Evolutionary conservation across 768 basidiomycete genomes (phyloP), one percentile per base, ranked within the genome.

Genomic region (Podaxis sp.): DNA sequence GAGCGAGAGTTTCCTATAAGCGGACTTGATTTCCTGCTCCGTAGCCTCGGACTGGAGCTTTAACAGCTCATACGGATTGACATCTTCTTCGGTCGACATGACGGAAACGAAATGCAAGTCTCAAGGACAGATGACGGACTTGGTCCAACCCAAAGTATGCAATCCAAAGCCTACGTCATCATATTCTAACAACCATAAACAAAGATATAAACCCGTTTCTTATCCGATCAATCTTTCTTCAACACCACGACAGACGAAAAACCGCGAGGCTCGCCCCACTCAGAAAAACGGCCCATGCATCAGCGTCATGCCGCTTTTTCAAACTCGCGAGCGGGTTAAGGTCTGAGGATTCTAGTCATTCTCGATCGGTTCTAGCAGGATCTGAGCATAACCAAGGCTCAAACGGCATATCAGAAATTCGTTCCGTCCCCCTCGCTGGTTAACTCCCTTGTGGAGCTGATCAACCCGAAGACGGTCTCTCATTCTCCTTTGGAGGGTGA

Each of bases 21-120:
- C 91, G 2, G 87, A 90, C 62, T 84, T 82, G 58, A 95, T 90
- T 66, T 93, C 91, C 56, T 85, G 82, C 63, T 93, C 91, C 33
- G 88, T 88, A 17, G 88, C 81, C 65, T 91, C 90, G 44, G 79
- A 68, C 5, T 78, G 77, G 33, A 93, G 66, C 2, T 78, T 82
- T 1, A 94, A 77, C 0, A 93, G 77, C 57, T 92, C 89, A 71
- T 94, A 95, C 0, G 93, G 85, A 68, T 89, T 87, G 28, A 78
- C 72, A 60, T 90, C 88, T 37, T 86, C 82, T n/a, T 84, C 87
- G 1, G 33, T 62, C 44, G 61, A 56, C 61, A 62, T 62, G 20
- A 33, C 22, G 48, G 7, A 12, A 50, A 11, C 0, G 7, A 44
- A 44, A 4, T 13, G n/a, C 13, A 44, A 15, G 41, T 4, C n/a